Base-by-base conservation (phyloP, 148 eudicot genomes). In the Rheum nobile region DNA sequence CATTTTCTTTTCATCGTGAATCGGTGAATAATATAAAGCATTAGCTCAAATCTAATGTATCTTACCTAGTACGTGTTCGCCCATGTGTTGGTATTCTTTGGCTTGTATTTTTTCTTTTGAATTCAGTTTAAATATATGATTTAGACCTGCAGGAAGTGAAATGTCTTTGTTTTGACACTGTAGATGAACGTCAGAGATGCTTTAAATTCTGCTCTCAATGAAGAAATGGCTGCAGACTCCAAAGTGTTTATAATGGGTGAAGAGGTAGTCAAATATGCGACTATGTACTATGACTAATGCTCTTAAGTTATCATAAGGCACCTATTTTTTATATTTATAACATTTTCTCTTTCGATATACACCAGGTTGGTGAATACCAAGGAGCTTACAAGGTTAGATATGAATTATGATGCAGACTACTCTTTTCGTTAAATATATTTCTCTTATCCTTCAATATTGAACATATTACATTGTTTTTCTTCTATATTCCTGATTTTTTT, bases 351-450 rank as follows among this genome's bases (percentile, higher is more conserved):
- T 65, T 65, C 21, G 32, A 54, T 57, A 1, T 28, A 65, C 21
- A 65, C 12, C 83, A 92, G 97, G 95, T 92, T 80, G 97, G 97
- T 16, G 97, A 92, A 70, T 92, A 92, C 79, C 97, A 92, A 81
- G 97, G 97, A 75, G 97, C 97, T 69, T 92, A 92, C 79, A 92
- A 92, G 93, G 97, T 92, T 73, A 79, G 80, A 41, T 28, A 37
- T 46, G 39, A 35, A 16, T 19, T 32, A 61, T 17, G 47, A 29
- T 24, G 70, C 70, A 32, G 29, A 14, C 46, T 28, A 39, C 52
- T 3, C 78, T 68, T 50, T 52, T 22, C 57, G 13, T 47, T 63
- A 48, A 34, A 65, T 34, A 34, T 34, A 17, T 28, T 32, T 65
- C 22, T 65, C 70, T 14, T 65, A 17, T 32, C 70, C 70, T 65